phyloP scores from a whole-genome alignment of 495 filamentous ascomycete genomes.

The Xylaria castorea region DNA sequence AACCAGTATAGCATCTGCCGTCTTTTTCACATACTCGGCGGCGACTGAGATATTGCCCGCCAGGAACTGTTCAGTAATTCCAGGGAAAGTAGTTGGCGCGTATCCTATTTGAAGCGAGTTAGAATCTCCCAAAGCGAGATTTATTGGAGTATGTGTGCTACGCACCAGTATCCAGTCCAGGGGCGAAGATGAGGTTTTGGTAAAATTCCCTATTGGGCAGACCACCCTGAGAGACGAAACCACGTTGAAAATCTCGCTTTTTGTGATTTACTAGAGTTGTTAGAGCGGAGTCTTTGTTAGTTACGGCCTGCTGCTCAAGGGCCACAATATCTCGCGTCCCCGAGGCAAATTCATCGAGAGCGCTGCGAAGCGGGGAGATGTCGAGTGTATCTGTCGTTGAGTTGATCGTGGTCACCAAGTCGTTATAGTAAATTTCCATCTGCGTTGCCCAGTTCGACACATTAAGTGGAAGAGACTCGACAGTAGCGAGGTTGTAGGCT shows the following conservation, averaged over 20 bases:
- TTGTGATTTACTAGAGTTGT: slow-evolving; percentile 67
- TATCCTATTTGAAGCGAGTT: slow-evolving; percentile 31
- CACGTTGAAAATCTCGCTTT: slow-evolving; percentile 75
- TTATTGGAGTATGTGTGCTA: not conserved
- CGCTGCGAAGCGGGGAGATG: slow-evolving; percentile 36
- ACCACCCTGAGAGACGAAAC: slow-evolving; percentile 77
- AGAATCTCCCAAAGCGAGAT: not conserved
- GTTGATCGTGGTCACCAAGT: slow-evolving; percentile 61
- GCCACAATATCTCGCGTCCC: slow-evolving; percentile 61
- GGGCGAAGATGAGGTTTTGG: slow-evolving; percentile 83
- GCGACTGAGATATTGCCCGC: slow-evolving; percentile 69
- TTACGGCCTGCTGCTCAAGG: slow-evolving; percentile 65
- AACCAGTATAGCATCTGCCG: slow-evolving; percentile 65
- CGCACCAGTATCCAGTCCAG: slow-evolving; percentile 56
- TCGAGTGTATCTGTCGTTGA: slow-evolving; percentile 48
- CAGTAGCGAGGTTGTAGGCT: slow-evolving; percentile 75
- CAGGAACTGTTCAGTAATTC: slow-evolving; percentile 77
- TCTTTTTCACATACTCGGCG: slow-evolving; percentile 71
- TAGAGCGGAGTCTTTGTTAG: slow-evolving; percentile 66
- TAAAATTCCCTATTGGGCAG: slow-evolving; percentile 82
- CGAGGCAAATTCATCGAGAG: slow-evolving; percentile 57
- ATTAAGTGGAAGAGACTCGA: slow-evolving; percentile 76
- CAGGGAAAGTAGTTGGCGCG: slow-evolving; percentile 69
- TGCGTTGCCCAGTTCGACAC: slow-evolving; percentile 70
- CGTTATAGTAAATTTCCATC: slow-evolving; percentile 64